These are phyloP conservation scores for Handroanthus guayacan DNA, from an alignment of 257 asterid genomes.

Conservation along the genomic window DNA sequence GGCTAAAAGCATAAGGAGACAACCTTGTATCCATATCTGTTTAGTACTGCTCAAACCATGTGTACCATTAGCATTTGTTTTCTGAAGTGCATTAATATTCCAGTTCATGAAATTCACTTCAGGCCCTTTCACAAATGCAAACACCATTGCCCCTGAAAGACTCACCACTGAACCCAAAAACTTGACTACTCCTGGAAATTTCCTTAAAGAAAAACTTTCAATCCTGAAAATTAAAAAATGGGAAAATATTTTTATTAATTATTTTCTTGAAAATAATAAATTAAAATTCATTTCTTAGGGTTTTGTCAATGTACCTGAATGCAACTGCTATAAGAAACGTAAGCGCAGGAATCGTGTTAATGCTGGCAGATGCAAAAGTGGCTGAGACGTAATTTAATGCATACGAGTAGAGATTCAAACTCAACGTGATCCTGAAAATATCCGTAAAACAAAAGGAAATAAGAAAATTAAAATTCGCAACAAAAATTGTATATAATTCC, in stretches of 20 bases:
- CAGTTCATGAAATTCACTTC: conserved; percentile 45
- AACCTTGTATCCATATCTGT: conserved; percentile 59
- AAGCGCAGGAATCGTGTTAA: conserved; percentile 63
- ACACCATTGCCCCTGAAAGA: conserved; percentile 68
- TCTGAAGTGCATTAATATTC: conserved; percentile 7
- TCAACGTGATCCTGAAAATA: conserved; percentile 55
- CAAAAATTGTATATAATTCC: neutral
- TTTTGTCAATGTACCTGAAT: conserved; percentile 43
- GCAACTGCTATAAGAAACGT: conserved; percentile 56
- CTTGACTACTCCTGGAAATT: conserved; percentile 51
- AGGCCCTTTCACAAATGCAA: conserved; percentile 70
- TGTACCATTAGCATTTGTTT: conserved; percentile 2
- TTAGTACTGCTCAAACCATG: conserved; percentile 24
- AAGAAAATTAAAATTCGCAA: neutral
- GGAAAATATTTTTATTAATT: neutral
- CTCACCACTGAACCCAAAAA: conserved; percentile 51
- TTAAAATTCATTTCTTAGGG: neutral
- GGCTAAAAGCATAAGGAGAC: conserved; percentile 60
- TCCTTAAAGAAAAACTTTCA: conserved; percentile 55
- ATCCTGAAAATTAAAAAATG: conserved; percentile 39
- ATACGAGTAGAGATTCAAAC: conserved; percentile 60
- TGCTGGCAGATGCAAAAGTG: conserved; percentile 68
- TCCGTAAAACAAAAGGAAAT: neutral
- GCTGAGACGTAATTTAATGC: conserved; percentile 67
- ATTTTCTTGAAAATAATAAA: neutral